These are phyloP conservation scores for Agaricus bisporus DNA, from an alignment of 768 basidiomycete genomes.

Conservation along the genomic window DNA sequence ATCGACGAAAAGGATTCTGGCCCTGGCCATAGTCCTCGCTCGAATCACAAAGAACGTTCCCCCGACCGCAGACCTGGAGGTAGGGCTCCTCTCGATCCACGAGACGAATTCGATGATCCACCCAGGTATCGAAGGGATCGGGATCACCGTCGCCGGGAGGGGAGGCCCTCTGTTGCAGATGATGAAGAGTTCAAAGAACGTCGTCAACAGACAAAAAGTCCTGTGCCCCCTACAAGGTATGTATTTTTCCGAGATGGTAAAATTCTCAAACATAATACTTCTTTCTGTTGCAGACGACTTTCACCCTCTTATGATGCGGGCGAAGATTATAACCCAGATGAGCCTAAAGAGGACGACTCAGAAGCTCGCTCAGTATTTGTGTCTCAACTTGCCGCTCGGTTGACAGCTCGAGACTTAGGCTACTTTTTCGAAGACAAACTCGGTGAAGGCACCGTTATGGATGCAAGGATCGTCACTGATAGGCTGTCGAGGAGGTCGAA, in stretches of 20 bases:
- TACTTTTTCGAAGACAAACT: constrained; percentile 98
- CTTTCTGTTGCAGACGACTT: constrained; percentile 41
- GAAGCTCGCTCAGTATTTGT: constrained; percentile 99
- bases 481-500: constrained; percentile 94
- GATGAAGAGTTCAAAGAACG: constrained; percentile 31
- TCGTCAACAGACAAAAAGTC: constrained; percentile 32
- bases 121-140: constrained; percentile 35
- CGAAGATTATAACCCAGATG: constrained; percentile 79
- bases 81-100: constrained; percentile 40
- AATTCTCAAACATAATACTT: not conserved
- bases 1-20: constrained; percentile 36
- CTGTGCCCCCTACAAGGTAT: constrained; percentile 41
- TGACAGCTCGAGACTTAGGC: constrained; percentile 95
- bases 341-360: constrained; percentile 91
- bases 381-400: constrained; percentile 93
- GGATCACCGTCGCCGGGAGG: constrained; percentile 25
- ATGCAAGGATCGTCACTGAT: constrained; percentile 95
- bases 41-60: constrained; percentile 36
- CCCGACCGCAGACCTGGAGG: constrained; percentile 50
- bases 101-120: constrained; percentile 61
- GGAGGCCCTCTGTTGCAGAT: constrained; percentile 33
- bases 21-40: constrained; percentile 44
- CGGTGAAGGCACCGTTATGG: constrained; percentile 90
- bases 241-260: constrained; percentile 14
- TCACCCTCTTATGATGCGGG: constrained; percentile 65